Base-by-base conservation (phyloP, 2,329 filamentous ascomycete genomes). In the Aureobasidium lini region DNA sequence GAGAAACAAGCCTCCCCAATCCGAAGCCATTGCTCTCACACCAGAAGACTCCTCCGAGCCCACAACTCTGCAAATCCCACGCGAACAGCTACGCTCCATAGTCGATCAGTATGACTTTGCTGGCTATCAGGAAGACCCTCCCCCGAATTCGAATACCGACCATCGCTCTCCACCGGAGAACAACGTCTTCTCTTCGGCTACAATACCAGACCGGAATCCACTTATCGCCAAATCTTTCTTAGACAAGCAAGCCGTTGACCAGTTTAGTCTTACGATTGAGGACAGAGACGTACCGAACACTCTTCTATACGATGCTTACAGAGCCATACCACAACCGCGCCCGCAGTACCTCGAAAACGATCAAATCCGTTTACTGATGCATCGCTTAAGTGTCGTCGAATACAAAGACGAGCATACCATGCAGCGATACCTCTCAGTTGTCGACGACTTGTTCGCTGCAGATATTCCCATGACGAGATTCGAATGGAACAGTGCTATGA, bases 401-500 rank as follows among this genome's bases (percentile, higher is more conserved):
- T 65, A 60, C 56, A 68, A 65, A 54, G 54, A 34, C 16, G 72
- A 80, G 15, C 77, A 74, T 63, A 80, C 84, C 48, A 95, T 91
- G 87, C 77, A 89, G 66, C 86, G 89, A 58, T 97, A 93, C 73
- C 86, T 96, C 63, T 84, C 85, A 5, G 77, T 96, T 28, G 79
- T 97, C 16, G 85, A 92, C 63, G 93, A 99, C 67, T 87, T 95
- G 75, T 87, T 89, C 66, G 79, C 79, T 57, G 82, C 84, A n/a
- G 83, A 84, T 1, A 83, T 95, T 46, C 81, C 85, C 0, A 76
- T 97, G 59, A 82, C 79, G 0, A 76, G 74, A 5, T 74, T 78
- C 0, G 84, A 96, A 68, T 99, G 92, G 92, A 96, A 89, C 62
- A 85, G 84, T 40, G 92, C 91, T 39, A 84, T 96, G 54, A 82